Base-by-base conservation (phyloP, 805 yeast genomes). In the Saccharomycopsis sp. region DNA sequence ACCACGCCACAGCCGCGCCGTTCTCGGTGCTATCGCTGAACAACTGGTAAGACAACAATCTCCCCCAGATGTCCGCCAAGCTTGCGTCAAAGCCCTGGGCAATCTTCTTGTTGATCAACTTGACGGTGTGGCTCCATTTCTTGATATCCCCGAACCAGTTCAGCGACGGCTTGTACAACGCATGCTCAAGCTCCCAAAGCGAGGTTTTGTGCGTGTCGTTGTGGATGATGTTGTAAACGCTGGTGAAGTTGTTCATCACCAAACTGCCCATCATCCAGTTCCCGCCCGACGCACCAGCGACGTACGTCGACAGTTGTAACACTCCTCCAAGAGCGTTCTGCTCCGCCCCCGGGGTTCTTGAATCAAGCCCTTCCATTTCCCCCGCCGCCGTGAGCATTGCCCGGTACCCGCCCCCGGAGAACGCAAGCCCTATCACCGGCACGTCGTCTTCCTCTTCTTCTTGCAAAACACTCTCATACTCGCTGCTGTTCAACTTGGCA, bases 341-440 rank as follows among this genome's bases (percentile, higher is more conserved):
- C 2, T 74, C 63, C 7, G 76, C 68, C 43, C 68, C 69, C 5
- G 53, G 60, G 2, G 92, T 77, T 49, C 94, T 65, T 52, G 75
- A 73, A 56, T 86, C 95, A 46, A 83, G 61, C 0, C 88, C 95
- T 1, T 88, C 65, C 17, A 86, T 61, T 56, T 77, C 75, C 26
- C 95, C 95, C 9, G 94, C 95, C 2, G 94, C 95, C 43, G 68
- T 62, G 33, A 86, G 62, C 84, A 86, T 83, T 21, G 95, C 94
- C 48, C 96, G 69, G 57, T 82, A 86, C 2, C 95, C 95, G 53
- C 95, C 95, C 34, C 95, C 95, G 12, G 84, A 69, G 50, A 78
- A 75, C 4, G 86, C 77, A 20, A 72, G 50, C 4, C 74, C 87
- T 30, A 80, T 63, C 40, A 63, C 60, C 38, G 67, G 59, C 36